Base-by-base conservation (phyloP, 169 alveolate genomes). In the Eimeria tenella region DNA sequence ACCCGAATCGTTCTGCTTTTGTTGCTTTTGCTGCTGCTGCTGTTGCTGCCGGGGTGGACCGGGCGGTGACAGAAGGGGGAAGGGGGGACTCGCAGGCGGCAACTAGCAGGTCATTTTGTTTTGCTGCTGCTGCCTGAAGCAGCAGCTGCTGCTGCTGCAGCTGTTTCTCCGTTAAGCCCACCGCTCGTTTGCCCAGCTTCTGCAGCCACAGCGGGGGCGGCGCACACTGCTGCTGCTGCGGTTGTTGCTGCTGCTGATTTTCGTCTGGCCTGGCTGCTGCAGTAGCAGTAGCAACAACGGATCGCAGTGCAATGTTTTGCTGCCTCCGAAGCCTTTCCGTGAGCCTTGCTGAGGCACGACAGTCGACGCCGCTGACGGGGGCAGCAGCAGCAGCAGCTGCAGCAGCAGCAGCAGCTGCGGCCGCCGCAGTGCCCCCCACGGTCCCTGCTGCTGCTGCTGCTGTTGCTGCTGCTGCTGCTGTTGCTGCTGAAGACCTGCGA, bases 301-400 rank as follows among this genome's bases (percentile, higher is more conserved):
- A 9, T 13, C 5, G 88, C 70, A 8, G 49, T 79, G 11, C 88
- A 8, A 13, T n/a, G 79, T 23, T 19, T 55, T 50, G 88, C 88
- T 19, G 65, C 71, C 65, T 19, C 71, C 88, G 53, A 11, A 74
- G 15, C 58, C 21, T 74, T 42, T 74, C 84, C 0, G 25, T 55
- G 21, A 74, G 84, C 70, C 71, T 11, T 23, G 88, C 70, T 52
- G 88, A 63, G 17, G 88, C 70, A 6, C 88, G 71, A 79, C 70
- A 50, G 31, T 50, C 65, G 11, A 53, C 88, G 9, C 71, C 88
- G n/a, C 42, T 19, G 5, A 19, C 88, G 17, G 88, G 70, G 7
- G 88, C 65, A 7, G 88, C 88, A 31, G 86, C 55, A 13, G 86
- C 60, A 15, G 65, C 49, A 15, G 65, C 58, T 19, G 74, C 90